Conservation (phyloP, 140 eudicot genomes). For the Ambrosia hybrid region DNA sequence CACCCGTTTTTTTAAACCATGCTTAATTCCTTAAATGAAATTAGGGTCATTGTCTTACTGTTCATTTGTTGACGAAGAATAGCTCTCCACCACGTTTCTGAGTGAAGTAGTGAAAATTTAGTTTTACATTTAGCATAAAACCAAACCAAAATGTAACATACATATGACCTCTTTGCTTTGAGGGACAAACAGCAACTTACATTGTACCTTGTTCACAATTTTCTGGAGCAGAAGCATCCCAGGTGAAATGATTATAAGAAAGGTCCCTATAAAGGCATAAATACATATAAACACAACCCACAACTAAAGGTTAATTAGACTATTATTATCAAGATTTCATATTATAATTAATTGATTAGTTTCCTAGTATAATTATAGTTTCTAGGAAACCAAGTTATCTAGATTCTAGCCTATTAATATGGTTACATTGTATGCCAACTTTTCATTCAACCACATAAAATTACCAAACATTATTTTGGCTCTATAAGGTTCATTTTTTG, state of each 20-base stretch:
- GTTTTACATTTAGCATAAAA: constrained; percentile 18
- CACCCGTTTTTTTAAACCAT: too few species aligned
- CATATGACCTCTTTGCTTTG: constrained; percentile 8
- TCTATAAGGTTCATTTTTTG: neutral
- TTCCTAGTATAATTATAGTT: neutral
- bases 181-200: constrained; percentile 42
- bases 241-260: constrained; percentile 60
- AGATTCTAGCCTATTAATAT: neutral
- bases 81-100: constrained; percentile 83
- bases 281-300: neutral
- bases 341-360: neutral
- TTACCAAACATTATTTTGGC: neutral
- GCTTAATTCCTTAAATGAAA: neutral
- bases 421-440: neutral
- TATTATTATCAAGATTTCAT: neutral
- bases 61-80: constrained; percentile 43
- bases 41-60: constrained; percentile 45
- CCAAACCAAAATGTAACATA: constrained; percentile 1
- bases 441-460: constrained; percentile 1
- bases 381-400: neutral
- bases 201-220: constrained; percentile 44
- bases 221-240: constrained; percentile 37
- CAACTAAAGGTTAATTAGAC: neutral
- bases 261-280: constrained; percentile 29
- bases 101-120: constrained; percentile 18